Conservation (phyloP, 768 basidiomycete species). For the Fistulinella prunicolor region DNA sequence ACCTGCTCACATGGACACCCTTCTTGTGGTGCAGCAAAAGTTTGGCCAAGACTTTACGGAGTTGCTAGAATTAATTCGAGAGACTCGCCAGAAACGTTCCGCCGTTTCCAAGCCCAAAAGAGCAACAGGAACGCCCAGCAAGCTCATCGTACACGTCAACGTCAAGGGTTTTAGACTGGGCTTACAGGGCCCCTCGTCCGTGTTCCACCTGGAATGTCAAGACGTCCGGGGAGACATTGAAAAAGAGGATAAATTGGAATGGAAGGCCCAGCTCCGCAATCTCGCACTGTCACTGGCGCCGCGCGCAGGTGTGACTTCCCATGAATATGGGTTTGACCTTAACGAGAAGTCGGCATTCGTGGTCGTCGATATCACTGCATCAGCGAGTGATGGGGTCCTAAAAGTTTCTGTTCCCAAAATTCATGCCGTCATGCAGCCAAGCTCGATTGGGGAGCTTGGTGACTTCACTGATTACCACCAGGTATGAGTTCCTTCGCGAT, state of each 20-base stretch:
- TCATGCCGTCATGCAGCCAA: slow-evolving; percentile 93
- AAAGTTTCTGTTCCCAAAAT: slow-evolving; percentile 66
- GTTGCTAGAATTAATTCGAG: slow-evolving; percentile 60
- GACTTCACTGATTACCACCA: slow-evolving; percentile 87
- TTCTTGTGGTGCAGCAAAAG: slow-evolving; percentile 82
- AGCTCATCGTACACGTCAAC: slow-evolving; percentile 53
- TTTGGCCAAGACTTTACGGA: slow-evolving; percentile 90
- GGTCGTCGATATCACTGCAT: slow-evolving; percentile 66
- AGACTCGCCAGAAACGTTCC: slow-evolving; percentile 44
- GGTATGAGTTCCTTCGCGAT: slow-evolving; percentile 37
- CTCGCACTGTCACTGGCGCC: slow-evolving; percentile 84
- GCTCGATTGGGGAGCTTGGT: slow-evolving; percentile 85
- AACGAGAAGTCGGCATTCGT: slow-evolving; percentile 80
- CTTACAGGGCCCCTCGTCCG: slow-evolving; percentile 70
- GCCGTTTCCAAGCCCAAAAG: slow-evolving; percentile 7
- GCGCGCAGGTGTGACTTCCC: slow-evolving; percentile 36
- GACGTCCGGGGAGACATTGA: slow-evolving; percentile 64
- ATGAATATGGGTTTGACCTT: slow-evolving; percentile 47
- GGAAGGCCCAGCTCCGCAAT: slow-evolving; percentile 71
- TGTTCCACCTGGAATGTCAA: slow-evolving; percentile 71
- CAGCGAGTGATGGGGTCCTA: slow-evolving; percentile 36
- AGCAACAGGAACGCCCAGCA: slow-evolving; percentile 18
- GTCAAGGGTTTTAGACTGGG: slow-evolving; percentile 82
- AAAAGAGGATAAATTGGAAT: slow-evolving; percentile 45
- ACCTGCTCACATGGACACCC: slow-evolving; percentile 79